phyloP scores from a whole-genome alignment of 192 early-diverging fungal genomes.

The Umbelopsis ramanniana region DNA sequence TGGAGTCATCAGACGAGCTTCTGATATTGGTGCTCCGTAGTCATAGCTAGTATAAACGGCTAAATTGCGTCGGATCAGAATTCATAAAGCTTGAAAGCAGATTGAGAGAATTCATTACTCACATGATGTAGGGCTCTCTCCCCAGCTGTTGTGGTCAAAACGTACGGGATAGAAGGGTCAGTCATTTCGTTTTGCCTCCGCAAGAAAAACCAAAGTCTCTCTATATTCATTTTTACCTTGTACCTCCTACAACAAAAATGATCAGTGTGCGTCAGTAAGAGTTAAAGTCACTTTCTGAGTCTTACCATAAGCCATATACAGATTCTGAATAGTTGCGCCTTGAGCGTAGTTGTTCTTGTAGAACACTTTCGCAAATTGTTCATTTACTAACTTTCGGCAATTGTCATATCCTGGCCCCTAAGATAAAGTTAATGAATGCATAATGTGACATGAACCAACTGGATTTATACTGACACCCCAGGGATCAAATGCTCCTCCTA shows the following conservation, averaged over 20 bases:
- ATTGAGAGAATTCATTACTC: background rate
- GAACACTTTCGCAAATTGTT: constrained; percentile 29
- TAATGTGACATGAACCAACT: background rate
- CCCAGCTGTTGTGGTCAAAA: background rate
- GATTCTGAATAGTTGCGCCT: constrained; percentile 58
- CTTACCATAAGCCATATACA: constrained; percentile 72
- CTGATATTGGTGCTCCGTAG: constrained; percentile 15
- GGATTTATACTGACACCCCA: background rate
- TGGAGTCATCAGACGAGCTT: constrained; percentile 6
- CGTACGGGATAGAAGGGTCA: background rate
- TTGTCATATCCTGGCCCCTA: constrained; percentile 20
- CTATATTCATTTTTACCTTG: background rate
- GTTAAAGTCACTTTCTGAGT: background rate
- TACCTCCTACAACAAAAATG: background rate
- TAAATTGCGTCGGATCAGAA: background rate
- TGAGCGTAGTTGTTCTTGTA: constrained; percentile 52
- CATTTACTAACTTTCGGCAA: background rate
- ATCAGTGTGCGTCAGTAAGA: background rate
- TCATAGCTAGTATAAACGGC: constrained; percentile 25
- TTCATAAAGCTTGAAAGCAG: background rate
- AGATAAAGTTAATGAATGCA: background rate
- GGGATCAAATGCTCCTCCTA: constrained; percentile 1
- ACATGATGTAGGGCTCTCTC: background rate
- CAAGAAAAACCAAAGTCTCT: too few relatives aligned
- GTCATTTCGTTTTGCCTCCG: background rate